A percentile compares a stretch with the other conserved stretches of the same genome.
phyloP scores from a whole-genome alignment of 23 red algal species.

The Chondrus crispus region DNA sequence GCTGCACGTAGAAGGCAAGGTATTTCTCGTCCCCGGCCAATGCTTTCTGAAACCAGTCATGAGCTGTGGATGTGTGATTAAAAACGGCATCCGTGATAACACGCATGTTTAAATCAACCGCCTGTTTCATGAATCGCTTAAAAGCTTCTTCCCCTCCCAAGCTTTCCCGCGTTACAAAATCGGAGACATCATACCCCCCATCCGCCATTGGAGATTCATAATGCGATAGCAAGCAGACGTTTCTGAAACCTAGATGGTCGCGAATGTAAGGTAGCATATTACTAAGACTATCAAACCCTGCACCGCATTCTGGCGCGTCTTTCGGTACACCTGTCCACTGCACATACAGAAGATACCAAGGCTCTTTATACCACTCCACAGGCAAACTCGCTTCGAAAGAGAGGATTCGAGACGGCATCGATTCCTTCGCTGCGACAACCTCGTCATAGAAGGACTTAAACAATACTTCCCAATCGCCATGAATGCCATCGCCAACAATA shows the following conservation, averaged over 20 bases:
- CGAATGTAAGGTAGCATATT: constrained; percentile 72
- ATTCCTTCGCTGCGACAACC: constrained; percentile 28
- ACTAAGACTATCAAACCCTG: constrained; percentile 59
- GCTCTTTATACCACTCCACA: constrained; percentile 85
- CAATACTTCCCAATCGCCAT: constrained; percentile 44
- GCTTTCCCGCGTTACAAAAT: constrained; percentile 38
- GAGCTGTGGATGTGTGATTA: constrained; percentile 80
- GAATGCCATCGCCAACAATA: not conserved
- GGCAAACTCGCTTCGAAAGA: constrained; percentile 49
- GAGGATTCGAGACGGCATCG: constrained; percentile 9
- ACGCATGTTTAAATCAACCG: constrained; percentile 53
- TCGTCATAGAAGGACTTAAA: constrained; percentile 50
- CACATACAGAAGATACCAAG: constrained; percentile 92
- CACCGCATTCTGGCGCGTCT: not conserved
- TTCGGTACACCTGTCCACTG: constrained; percentile 67
- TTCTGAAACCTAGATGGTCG: constrained; percentile 68
- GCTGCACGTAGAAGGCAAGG: constrained; percentile 79
- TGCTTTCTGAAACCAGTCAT: constrained; percentile 90
- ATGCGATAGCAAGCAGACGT: constrained; percentile 87
- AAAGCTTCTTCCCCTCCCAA: constrained; percentile 80
- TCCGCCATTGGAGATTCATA: constrained; percentile 86
- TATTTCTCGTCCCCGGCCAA: constrained; percentile 52
- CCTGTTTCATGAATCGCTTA: constrained; percentile 70
- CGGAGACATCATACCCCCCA: constrained; percentile 84
- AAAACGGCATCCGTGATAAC: constrained; percentile 88